Percentiles rank a stretch among this genome's conserved stretches.
Conservation (phyloP, 257 asterid genomes). For the Solanum verrucosum region DNA sequence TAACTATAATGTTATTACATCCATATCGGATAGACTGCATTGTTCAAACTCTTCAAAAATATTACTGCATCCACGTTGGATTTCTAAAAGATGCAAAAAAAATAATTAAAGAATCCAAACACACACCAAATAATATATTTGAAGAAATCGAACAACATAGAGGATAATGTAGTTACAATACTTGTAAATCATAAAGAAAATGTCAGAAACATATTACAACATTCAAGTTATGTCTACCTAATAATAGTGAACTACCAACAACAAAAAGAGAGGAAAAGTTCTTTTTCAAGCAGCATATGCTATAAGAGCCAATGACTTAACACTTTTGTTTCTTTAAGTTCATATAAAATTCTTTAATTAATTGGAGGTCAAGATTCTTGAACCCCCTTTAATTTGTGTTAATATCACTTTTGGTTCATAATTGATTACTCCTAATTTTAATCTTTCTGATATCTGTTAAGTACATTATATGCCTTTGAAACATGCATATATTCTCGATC, state of each 20-base stretch:
- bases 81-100: neutral
- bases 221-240: neutral
- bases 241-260: neutral
- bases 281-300: neutral
- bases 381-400: neutral
- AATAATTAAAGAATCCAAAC: too few species aligned
- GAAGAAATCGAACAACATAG: too few species aligned
- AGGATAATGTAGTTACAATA: too few species aligned
- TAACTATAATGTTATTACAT: neutral
- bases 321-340: neutral
- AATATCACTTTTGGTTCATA: neutral
- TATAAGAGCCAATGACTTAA: neutral
- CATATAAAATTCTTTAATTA: neutral
- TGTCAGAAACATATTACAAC: neutral
- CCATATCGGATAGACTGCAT: fast-evolving
- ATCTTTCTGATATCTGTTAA: neutral
- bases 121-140: too few species aligned
- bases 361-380: neutral
- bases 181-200: neutral
- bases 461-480: neutral
- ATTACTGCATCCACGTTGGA: neutral
- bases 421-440: neutral
- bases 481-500: neutral
- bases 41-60: neutral
- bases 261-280: neutral